These are phyloP conservation scores for Phalaenopsis aphrodite DNA, from an alignment of 106 monocot species.

Conservation along the genomic window DNA sequence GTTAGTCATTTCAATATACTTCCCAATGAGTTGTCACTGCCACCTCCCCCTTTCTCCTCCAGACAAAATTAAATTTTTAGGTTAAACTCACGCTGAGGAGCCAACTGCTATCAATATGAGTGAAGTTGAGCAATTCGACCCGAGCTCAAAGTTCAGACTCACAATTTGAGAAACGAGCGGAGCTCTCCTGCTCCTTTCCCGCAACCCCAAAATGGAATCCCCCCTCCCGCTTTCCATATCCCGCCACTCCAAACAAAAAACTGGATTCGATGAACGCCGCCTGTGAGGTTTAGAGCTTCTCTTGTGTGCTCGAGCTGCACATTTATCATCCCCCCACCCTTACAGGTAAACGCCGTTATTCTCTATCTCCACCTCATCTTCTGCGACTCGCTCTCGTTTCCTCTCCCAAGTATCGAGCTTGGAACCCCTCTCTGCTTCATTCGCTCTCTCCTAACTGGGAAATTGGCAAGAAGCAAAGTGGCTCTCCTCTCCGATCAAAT, in stretches of 20 bases:
- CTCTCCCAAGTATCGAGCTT: background rate
- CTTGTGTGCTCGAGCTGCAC: background rate
- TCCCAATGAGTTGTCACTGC: no score
- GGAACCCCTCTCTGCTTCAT: background rate
- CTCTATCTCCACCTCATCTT: background rate
- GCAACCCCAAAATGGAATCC: background rate
- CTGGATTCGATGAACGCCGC: background rate
- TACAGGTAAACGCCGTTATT: no score
- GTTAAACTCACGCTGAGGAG: no score
- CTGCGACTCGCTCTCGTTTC: background rate
- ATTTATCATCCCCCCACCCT: background rate
- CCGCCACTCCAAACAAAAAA: slow-evolving; percentile 3
- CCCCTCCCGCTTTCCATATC: background rate
- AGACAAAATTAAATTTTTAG: no score
- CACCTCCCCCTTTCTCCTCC: no score
- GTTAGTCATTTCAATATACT: no score
- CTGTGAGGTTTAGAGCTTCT: background rate
- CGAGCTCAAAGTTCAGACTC: no score
- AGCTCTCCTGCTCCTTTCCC: background rate
- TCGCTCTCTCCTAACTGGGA: background rate
- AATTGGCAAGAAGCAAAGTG: background rate
- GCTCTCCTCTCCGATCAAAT: background rate
- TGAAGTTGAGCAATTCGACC: no score
- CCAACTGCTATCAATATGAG: no score
- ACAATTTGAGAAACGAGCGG: no score